Evolutionary conservation across 2,329 filamentous ascomycete species (phyloP), one percentile per base, ranked within the genome.

Genomic region (Sporothrix euskadiensis): DNA sequence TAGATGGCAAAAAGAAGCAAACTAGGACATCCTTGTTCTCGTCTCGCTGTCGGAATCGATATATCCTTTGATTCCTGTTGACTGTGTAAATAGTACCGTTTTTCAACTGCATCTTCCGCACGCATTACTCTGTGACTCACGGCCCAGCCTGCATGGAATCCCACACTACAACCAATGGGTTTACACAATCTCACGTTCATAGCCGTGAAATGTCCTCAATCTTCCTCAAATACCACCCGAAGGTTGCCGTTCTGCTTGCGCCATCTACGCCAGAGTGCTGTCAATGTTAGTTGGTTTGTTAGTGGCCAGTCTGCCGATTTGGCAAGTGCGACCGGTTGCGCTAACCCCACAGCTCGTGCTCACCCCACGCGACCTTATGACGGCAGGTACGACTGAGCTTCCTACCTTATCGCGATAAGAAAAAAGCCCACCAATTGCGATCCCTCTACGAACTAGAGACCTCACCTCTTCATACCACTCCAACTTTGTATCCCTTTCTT

Each of bases 341-440:
- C 22, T 44, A 65, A 65, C 61, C 61, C 61, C 61, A 65, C 61
- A 65, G 59, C 44, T 63, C 32, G 35, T 41, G 59, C 30, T 30
- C 30, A 41, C 35, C 59, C 35, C 59, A 41, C 59, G 59, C 59
- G 59, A 41, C 19, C 59, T 39, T 41, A 57, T 54, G 66, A 59
- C 52, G 49, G 61, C 59, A 63, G 59, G 57, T 63, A 16, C 57
- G 32, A n/a, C 32, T 16, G 26, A 65, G 35, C 35, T 44, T 35
- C 39, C 16, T 65, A 6, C n/a, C 57, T 54, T 71, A 63, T 71
- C 70, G 54, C 54, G 56, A 71, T 71, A 71, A 71, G 47, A 52
- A 61, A 57, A 71, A 63, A 30, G 44, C 56, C 56, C 16, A 54
- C 44, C 44, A 26, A 68, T 30, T 30, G n/a, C 7, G 39, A 47